Percentiles rank a stretch among this genome's conserved stretches.
These are phyloP conservation scores for Bombardia bombarda DNA, from an alignment of 495 filamentous ascomycete species.

Conservation along the genomic window DNA sequence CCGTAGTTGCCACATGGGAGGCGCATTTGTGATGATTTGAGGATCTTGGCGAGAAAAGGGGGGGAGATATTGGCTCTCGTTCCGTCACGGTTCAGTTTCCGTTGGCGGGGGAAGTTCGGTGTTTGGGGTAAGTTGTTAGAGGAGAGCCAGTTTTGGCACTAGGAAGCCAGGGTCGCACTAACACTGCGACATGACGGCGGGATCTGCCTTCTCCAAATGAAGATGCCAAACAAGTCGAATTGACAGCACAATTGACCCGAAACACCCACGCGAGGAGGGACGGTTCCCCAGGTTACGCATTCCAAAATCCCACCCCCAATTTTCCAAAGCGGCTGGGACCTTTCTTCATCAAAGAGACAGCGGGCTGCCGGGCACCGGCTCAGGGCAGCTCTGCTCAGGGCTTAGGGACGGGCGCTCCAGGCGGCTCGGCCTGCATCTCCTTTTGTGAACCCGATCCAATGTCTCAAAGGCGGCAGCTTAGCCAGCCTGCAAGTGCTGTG, in stretches of 20 bases:
- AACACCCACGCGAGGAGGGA: slow-evolving; percentile 5
- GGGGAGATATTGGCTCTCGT: neutral
- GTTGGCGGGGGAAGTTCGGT: slow-evolving; percentile 1
- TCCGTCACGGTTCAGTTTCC: neutral
- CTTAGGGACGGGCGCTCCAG: too few relatives aligned
- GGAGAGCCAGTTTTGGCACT: too few relatives aligned
- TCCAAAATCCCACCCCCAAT: neutral
- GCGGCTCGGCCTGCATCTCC: too few relatives aligned
- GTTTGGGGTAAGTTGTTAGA: neutral
- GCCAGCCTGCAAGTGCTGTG: too few relatives aligned
- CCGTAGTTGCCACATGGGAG: neutral
- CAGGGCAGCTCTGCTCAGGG: too few relatives aligned
- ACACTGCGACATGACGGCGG: too few relatives aligned
- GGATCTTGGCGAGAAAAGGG: neutral
- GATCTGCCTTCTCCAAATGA: neutral
- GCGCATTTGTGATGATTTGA: too few relatives aligned
- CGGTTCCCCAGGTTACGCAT: slow-evolving; percentile 1
- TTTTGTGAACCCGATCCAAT: too few relatives aligned
- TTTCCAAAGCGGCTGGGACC: neutral
- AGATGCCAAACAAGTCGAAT: neutral
- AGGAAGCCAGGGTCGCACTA: too few relatives aligned
- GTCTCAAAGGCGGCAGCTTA: too few relatives aligned
- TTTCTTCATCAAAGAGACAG: neutral
- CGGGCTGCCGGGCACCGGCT: slow-evolving; percentile 2
- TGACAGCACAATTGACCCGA: slow-evolving; percentile 4